Base-by-base conservation (phyloP, 352 stramenopile genomes). In the Phytopythium sindhum region DNA sequence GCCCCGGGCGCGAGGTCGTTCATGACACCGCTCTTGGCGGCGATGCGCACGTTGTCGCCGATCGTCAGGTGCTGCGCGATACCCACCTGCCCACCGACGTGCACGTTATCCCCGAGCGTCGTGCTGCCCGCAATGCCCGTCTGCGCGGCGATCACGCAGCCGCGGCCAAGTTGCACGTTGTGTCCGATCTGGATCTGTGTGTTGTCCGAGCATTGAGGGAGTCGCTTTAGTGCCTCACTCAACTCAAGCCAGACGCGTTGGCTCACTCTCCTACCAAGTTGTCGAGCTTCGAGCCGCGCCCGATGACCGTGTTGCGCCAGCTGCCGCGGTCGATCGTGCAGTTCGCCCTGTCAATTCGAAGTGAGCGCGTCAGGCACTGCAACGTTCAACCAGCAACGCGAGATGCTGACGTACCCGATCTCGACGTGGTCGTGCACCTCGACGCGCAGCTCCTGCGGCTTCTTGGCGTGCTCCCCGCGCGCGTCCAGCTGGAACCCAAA, bases 21-120 rank as follows among this genome's bases (percentile, higher is more conserved):
- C 81, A 94, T 91, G 26, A 96, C 88, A 23, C 88, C 88, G 39
- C 85, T 94, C 64, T 95, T 95, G 21, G 86, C 88, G 6, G 88
- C 86, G 57, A 96, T 96, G 39, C 86, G 86, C 39, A 92, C 86
- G 54, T 91, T 91, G 69, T 90, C 75, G 14, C 88, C 86, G 37
- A 96, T 91, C 14, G 44, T 65, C 9, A 96, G 60, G 50, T 96
- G 88, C 68, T 96, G 88, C 12, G 83, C 82, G 45, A 96, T 87
- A 37, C 88, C 88, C 15, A 93, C 86, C 71, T 96, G 88, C 26
- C 88, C 88, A 23, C 88, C 88, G 42, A 94, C 78, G 57, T 91
- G 68, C 31, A 95, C 88, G 45, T 89, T 88, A 23, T 75, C 73
- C 23, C 88, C 83, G 28, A 96, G 50, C 9, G 81, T 92, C 24